Base-by-base conservation (phyloP, 768 basidiomycete genomes). In the Coprinopsis sp. region DNA sequence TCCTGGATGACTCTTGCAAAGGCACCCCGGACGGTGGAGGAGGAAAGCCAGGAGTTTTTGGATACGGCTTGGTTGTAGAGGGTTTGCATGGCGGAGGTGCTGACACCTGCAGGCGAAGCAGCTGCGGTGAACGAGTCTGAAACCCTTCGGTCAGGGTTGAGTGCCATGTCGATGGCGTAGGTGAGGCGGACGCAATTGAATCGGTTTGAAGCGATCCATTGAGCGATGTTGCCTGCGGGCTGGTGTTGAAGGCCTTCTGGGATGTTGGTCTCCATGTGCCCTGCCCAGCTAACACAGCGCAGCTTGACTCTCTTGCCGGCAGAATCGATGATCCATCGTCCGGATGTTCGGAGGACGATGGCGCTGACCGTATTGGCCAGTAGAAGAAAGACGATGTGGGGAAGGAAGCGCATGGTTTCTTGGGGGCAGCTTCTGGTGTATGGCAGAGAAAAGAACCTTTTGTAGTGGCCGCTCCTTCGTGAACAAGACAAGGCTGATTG, bases 141-240 rank as follows among this genome's bases (percentile, higher is more conserved):
- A 1, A 54, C 56, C 6, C 44, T 31, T 27, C 49, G 49, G 16
- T 48, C 44, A 24, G 53, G 56, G 44, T 53, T 54, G 14, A 57
- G 46, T 1, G 56, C 54, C 51, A 51, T 52, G 37, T 57, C 56
- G 49, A 57, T 54, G 22, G 50, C 51, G 39, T 46, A 58, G 12
- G 56, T 55, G 18, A 55, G 50, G 19, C 56, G 50, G 21, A 55
- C 54, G 45, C 54, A 58, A 48, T 52, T 58, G 54, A 58, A 58
- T 14, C 49, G 48, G 45, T 55, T 55, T 23, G 42, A n/a, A 45
- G 52, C 33, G 39, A 55, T 43, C 51, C 53, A 55, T 24, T 53
- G 34, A n/a, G 51, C 50, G 50, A 58, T 58, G 24, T 34, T 49
- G n/a, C 44, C 50, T 16, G 49, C 28, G 29, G 54, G 42, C 21